Evolutionary conservation across 2,329 filamentous ascomycete genomes (phyloP).

Genomic region (Calonectria pseudoreteaudii): DNA sequence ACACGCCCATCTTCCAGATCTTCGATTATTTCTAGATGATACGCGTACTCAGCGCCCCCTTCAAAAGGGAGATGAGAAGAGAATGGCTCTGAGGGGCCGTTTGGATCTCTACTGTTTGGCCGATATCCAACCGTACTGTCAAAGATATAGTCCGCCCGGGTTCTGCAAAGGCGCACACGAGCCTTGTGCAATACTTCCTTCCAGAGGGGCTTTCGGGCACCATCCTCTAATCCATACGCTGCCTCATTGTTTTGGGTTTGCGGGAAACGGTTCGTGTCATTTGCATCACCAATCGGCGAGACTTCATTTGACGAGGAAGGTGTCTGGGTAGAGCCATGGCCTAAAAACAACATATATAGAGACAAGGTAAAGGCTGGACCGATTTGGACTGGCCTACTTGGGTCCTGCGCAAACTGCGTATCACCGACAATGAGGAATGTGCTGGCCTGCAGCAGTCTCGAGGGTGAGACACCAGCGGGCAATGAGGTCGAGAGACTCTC

Average conservation of each 20-base stretch:
- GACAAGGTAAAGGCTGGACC: conserved; percentile 89
- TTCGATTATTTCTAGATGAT: conserved; percentile 85
- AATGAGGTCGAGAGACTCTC: conserved; percentile 85
- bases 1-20: conserved; percentile 74
- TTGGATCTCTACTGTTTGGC: background rate
- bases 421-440: conserved; percentile 91
- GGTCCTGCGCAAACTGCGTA: conserved; percentile 78
- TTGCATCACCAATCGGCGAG: background rate
- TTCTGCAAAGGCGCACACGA: conserved; percentile 80
- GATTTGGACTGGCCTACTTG: conserved; percentile 78
- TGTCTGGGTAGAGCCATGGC: conserved; percentile 68
- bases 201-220: conserved; percentile 80
- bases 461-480: conserved; percentile 87
- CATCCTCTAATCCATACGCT: conserved; percentile 45
- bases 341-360: conserved; percentile 93
- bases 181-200: conserved; percentile 97
- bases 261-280: background rate
- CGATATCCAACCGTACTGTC: conserved; percentile 35
- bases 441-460: conserved; percentile 90
- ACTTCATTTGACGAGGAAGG: conserved; percentile 19
- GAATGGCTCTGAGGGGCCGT: background rate
- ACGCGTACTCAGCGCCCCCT: conserved; percentile 68
- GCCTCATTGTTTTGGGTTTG: background rate
- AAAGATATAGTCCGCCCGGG: conserved; percentile 57
- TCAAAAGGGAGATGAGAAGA: conserved; percentile 7